phyloP scores from a whole-genome alignment of 352 stramenopile genomes.

The Phytophthora lateralis region DNA sequence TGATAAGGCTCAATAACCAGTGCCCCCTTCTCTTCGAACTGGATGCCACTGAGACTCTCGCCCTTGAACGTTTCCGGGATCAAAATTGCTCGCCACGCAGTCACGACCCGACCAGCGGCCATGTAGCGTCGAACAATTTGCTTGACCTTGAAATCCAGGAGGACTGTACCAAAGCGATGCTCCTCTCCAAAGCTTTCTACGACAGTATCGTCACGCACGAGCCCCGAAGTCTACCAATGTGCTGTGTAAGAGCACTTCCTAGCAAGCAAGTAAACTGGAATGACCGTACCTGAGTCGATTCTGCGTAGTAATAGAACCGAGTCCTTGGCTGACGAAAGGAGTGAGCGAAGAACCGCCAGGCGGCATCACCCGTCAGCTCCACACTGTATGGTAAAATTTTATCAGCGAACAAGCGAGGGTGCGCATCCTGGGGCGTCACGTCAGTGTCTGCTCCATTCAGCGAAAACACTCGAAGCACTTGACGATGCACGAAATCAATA shows the following conservation, averaged over 20 bases:
- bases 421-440: slow-evolving; percentile 2
- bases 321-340: slow-evolving; percentile 33
- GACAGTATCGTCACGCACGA: slow-evolving; percentile 54
- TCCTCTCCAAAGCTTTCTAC: slow-evolving; percentile 61
- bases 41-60: slow-evolving; percentile 38
- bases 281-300: slow-evolving; percentile 9
- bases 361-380: slow-evolving; percentile 30
- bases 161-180: slow-evolving; percentile 44
- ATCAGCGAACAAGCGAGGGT: slow-evolving; percentile 38
- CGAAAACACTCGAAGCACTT: slow-evolving; percentile 43
- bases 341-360: slow-evolving; percentile 48
- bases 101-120: slow-evolving; percentile 40
- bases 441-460: neutral
- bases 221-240: slow-evolving; percentile 1
- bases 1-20: slow-evolving; percentile 53
- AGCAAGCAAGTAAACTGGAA: neutral
- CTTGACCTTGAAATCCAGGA: slow-evolving; percentile 50
- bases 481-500: slow-evolving; percentile 38
- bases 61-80: slow-evolving; percentile 52
- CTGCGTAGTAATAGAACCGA: slow-evolving; percentile 39
- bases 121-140: slow-evolving; percentile 50
- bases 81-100: slow-evolving; percentile 52
- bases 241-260: neutral
- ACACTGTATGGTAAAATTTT: slow-evolving; percentile 50
- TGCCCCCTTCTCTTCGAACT: slow-evolving; percentile 61